These are phyloP conservation scores for Cicer chorassanicum DNA, from an alignment of 306 rosid species.

Conservation along the genomic window DNA sequence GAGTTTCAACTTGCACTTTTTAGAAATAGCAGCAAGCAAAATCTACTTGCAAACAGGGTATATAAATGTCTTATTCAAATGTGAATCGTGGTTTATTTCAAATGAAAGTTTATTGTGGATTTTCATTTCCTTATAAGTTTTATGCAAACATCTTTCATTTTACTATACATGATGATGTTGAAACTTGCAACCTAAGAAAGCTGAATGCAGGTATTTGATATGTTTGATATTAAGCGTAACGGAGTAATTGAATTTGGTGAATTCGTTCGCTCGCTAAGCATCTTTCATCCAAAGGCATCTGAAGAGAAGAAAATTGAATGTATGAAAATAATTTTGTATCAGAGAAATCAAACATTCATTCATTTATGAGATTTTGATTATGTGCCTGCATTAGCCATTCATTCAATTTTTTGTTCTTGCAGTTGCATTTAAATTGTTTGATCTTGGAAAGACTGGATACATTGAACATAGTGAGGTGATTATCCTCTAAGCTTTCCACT, in stretches of 20 bases:
- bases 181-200: conserved; percentile 2
- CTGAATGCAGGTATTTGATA: conserved; percentile 66
- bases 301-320: conserved; percentile 65
- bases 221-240: conserved; percentile 71
- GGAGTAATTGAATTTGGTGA: conserved; percentile 80
- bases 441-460: conserved; percentile 67
- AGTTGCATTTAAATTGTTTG: conserved; percentile 83
- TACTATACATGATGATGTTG: not conserved
- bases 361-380: not conserved
- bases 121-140: not conserved
- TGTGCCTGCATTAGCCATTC: not conserved
- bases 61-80: no score
- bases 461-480: conserved; percentile 64
- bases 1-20: conserved; percentile 74
- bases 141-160: conserved; percentile 1
- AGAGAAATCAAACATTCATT: conserved; percentile 26
- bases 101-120: conserved; percentile 1
- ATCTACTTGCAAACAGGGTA: conserved; percentile 76
- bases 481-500: conserved; percentile 14
- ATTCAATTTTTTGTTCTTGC: conserved; percentile 15
- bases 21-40: conserved; percentile 52
- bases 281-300: conserved; percentile 75
- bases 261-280: conserved; percentile 74
- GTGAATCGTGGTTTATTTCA: not conserved
- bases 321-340: conserved; percentile 43